A percentile compares a stretch with the other conserved stretches of the same genome.
phyloP scores from a whole-genome alignment of 2,329 filamentous ascomycete species.

The Diaporthe amygdali region DNA sequence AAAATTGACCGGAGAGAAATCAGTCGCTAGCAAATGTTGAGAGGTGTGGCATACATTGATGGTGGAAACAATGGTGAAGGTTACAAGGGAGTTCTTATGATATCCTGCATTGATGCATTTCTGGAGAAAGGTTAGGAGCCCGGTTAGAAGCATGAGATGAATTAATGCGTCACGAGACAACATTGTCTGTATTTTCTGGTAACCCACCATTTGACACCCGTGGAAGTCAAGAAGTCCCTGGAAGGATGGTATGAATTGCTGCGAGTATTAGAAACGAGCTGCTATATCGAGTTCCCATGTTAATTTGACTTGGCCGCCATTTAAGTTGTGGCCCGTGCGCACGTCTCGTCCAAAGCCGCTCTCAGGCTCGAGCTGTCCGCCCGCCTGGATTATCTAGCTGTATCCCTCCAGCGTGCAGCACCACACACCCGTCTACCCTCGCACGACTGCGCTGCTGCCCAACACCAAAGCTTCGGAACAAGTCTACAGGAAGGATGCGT shows the following conservation, averaged over 20 bases:
- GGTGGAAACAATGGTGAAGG: not conserved
- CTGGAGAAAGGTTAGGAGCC: not conserved
- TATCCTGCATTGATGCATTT: not conserved
- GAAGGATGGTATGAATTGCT: not conserved
- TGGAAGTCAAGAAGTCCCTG: not conserved
- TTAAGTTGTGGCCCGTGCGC: not conserved
- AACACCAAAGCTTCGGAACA: not conserved
- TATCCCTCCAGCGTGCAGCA: not conserved
- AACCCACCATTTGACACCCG: not conserved
- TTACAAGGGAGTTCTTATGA: not conserved
- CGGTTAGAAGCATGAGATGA: slow-evolving; percentile 17
- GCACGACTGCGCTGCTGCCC: not conserved
- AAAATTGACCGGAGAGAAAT: not conserved
- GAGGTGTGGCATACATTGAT: not conserved
- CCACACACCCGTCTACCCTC: not conserved
- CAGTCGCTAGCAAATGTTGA: not conserved
- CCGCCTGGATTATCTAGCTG: not conserved
- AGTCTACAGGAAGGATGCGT: slow-evolving; percentile 24
- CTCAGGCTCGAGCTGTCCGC: not conserved
- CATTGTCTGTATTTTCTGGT: not conserved
- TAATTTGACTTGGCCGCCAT: not conserved
- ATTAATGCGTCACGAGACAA: slow-evolving; percentile 15
- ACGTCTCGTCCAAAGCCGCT: not conserved
- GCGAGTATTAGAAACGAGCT: not conserved
- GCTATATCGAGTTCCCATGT: not conserved